A percentile compares a stretch with the other conserved stretches of the same genome.
Evolutionary conservation across 2,329 filamentous ascomycete genomes (phyloP).

Genomic region (Piedraia hortae): DNA sequence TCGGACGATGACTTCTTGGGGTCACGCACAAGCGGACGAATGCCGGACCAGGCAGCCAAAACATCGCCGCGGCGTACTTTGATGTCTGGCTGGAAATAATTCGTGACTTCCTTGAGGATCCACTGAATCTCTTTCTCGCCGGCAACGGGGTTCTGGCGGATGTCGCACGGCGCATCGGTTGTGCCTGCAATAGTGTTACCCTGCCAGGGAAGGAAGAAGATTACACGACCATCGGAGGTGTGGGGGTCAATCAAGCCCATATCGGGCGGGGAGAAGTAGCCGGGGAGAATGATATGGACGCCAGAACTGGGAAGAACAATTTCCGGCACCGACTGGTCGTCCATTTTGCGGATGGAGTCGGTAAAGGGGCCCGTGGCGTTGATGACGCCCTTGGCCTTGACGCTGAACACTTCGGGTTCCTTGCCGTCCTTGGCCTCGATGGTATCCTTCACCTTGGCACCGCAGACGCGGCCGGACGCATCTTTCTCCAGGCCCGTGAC

Average conservation of each 20-base stretch:
- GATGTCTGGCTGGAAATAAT: constrained; percentile 62
- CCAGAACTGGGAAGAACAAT: constrained; percentile 70
- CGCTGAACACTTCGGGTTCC: constrained; percentile 33
- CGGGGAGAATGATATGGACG: constrained; percentile 63
- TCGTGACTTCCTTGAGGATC: constrained; percentile 61
- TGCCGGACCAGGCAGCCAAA: constrained; percentile 73
- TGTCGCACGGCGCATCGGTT: constrained; percentile 49
- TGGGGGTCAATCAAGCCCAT: constrained; percentile 74
- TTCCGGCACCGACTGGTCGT: constrained; percentile 41
- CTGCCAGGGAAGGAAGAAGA: constrained; percentile 86
- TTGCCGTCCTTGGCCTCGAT: constrained; percentile 37
- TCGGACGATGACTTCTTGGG: constrained; percentile 66
- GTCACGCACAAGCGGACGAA: constrained; percentile 62
- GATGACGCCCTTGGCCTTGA: constrained; percentile 56
- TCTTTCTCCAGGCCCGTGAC: constrained; percentile 55
- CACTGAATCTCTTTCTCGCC: constrained; percentile 66
- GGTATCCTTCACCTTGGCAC: constrained; percentile 45
- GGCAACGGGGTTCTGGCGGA: constrained; percentile 46
- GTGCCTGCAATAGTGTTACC: constrained; percentile 79
- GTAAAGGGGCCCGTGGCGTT: constrained; percentile 78
- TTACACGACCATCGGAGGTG: constrained; percentile 67
- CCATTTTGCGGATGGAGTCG: constrained; percentile 63
- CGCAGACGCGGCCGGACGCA: constrained; percentile 40
- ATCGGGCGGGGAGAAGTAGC: constrained; percentile 59
- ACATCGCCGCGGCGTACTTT: constrained; percentile 64